Evolutionary conservation across 805 yeast species (phyloP).

Genomic region (Pichia scutulata): DNA sequence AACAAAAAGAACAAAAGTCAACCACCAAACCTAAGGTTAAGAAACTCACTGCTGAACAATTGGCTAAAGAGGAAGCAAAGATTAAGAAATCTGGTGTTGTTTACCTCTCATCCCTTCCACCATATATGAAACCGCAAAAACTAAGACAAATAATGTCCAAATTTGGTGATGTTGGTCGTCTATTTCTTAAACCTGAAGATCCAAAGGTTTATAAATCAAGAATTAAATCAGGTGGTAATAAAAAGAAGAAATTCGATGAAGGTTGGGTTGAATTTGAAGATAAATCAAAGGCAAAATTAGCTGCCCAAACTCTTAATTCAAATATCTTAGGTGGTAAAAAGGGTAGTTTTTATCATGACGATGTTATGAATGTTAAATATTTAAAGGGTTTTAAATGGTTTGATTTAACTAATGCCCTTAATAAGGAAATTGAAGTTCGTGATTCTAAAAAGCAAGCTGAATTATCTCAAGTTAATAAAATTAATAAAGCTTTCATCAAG

Average conservation of each 20-base stretch:
- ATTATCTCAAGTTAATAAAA: conserved; percentile 77
- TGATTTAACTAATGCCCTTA: conserved; percentile 87
- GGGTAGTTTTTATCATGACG: conserved; percentile 87
- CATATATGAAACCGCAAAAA: conserved; percentile 94
- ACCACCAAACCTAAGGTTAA: conserved; percentile 37
- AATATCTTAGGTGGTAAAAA: conserved; percentile 89
- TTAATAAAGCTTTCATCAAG: conserved; percentile 74
- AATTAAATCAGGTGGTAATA: conserved; percentile 85
- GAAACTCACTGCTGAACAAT: conserved; percentile 46
- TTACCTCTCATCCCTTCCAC: conserved; percentile 87
- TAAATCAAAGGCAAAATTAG: conserved; percentile 81
- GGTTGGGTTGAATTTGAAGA: conserved; percentile 93
- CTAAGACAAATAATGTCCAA: conserved; percentile 70
- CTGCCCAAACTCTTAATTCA: conserved; percentile 81
- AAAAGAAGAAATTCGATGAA: conserved; percentile 78
- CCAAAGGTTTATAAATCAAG: conserved; percentile 54
- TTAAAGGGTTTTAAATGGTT: conserved; percentile 92
- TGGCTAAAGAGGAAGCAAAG: conserved; percentile 47
- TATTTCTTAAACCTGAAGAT: conserved; percentile 83
- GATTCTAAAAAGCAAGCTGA: conserved; percentile 85
- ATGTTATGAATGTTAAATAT: conserved; percentile 84
- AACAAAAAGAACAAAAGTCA: conserved; percentile 14
- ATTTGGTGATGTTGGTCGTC: conserved; percentile 83
- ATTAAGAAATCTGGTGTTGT: conserved; percentile 79
- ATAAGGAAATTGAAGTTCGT: conserved; percentile 81